Conservation (phyloP, 192 early-diverging fungal genomes). For the Coemansia sp. region DNA sequence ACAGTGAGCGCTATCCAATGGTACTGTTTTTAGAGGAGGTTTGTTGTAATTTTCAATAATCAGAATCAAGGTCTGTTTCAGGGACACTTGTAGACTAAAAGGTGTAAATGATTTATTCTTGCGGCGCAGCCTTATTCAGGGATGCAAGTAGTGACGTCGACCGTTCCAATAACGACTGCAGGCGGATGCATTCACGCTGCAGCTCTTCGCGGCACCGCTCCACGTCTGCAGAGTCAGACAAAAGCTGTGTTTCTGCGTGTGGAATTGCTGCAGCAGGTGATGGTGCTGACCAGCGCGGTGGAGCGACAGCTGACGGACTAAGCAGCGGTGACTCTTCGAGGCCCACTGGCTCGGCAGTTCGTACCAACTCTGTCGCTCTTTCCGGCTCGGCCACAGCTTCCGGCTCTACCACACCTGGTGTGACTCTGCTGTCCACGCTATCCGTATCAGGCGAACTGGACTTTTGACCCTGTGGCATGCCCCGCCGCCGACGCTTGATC, state of each 20-base stretch:
- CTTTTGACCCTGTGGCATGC: slow-evolving; percentile 14
- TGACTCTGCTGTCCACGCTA: background rate
- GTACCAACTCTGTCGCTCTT: too few relatives aligned
- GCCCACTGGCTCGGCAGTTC: background rate
- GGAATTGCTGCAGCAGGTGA: background rate
- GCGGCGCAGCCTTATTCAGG: slow-evolving; percentile 19
- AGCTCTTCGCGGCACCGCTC: slow-evolving; percentile 35
- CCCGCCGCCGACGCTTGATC: slow-evolving; percentile 70
- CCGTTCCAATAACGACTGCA: slow-evolving; percentile 34
- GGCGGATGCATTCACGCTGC: slow-evolving; percentile 39
- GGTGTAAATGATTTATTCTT: background rate
- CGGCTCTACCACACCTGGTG: background rate
- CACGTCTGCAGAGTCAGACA: slow-evolving; percentile 22
- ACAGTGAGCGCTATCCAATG: too few relatives aligned
- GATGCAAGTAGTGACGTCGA: slow-evolving; percentile 40
- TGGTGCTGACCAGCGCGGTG: slow-evolving; percentile 17
- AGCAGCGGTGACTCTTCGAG: slow-evolving; percentile 3
- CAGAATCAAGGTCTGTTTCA: too few relatives aligned
- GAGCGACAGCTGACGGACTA: background rate
- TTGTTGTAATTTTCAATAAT: too few relatives aligned
- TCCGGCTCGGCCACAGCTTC: background rate
- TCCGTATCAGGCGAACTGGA: background rate
- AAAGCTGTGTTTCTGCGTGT: background rate
- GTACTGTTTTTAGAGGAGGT: too few relatives aligned
- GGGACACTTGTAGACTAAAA: too few relatives aligned